phyloP scores from a whole-genome alignment of 2,329 filamentous ascomycete species.

The Pyrenochaeta sp. region DNA sequence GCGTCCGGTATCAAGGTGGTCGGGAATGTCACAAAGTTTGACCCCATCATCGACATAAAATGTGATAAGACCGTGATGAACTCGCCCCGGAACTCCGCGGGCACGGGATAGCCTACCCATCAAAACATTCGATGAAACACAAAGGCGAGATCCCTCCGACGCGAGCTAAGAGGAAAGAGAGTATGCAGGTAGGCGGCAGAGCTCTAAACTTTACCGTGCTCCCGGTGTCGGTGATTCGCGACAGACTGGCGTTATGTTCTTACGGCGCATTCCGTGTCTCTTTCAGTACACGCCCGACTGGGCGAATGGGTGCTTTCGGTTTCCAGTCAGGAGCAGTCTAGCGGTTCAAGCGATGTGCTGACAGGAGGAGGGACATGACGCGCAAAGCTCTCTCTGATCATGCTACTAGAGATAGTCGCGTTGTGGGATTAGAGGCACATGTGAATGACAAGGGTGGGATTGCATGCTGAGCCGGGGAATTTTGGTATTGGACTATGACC shows the following conservation, averaged over 20 bases:
- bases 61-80: not conserved
- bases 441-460: constrained; percentile 1
- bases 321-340: not conserved
- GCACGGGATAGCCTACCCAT: not conserved
- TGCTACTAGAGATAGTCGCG: not conserved
- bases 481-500: constrained; percentile 9
- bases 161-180: constrained; percentile 1
- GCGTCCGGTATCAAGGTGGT: not conserved
- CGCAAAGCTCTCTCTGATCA: not conserved
- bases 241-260: not conserved
- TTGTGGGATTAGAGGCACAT: not conserved
- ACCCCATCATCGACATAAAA: not conserved
- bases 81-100: not conserved
- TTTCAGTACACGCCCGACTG: not conserved
- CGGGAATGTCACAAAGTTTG: not conserved
- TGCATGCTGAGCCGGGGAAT: constrained; percentile 4
- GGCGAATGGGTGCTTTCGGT: not conserved
- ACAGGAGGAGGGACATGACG: not conserved
- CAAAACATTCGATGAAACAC: not conserved
- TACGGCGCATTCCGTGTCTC: constrained; percentile 5
- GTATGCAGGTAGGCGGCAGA: constrained; percentile 20
- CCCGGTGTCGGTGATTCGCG: constrained; percentile 16
- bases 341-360: not conserved
- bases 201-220: constrained; percentile 13
- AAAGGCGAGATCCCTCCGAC: not conserved